Evolutionary conservation across 164 flowering plant genomes (phyloP), one percentile per base, ranked within the genome.

Genomic region (Berberis thunbergii): DNA sequence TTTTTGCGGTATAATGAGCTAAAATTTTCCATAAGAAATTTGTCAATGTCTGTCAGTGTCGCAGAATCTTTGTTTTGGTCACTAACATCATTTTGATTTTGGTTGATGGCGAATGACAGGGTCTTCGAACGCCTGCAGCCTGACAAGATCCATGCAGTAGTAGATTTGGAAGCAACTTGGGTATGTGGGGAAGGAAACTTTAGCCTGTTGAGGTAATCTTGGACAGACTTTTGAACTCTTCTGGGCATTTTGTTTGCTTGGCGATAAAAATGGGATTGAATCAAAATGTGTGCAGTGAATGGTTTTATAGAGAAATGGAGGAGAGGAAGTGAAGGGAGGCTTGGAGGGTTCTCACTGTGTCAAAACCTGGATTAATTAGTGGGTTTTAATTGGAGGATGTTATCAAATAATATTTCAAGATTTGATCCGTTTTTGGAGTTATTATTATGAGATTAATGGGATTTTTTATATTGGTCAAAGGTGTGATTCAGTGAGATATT

Each of bases 71-170:
- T 64, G 3, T 48, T 11, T 11, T 9, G 26, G 26, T 26, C 26
- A 26, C 26, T 49, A 26, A 11, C 7, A 2, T 63, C 13, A 7
- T 48, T 38, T 38, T 50, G 67, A 43, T 57, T n/a, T 1, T 57
- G 12, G 4, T 74, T 78, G 11, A 69, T 12, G 62, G 86, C 69
- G 59, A 84, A 83, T 0, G 91, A 88, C 0, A 67, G 81, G 44
- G 92, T 84, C 65, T 68, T 86, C 7, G 94, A 78, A 77, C 80
- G 79, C 52, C 74, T 80, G 79, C 94, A 91, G 0, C 84, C 82
- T 2, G 77, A 64, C 11, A 83, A 74, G 12, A 86, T 57, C 81
- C 82, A 68, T 2, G 60, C 72, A 11, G 42, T 57, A 8, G 60
- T 40, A 9, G 45, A 41, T 12, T 42, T 57, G 6, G 60, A 41